Conservation (phyloP, 129 eudicot species). For the Helianthus tuberosus region DNA sequence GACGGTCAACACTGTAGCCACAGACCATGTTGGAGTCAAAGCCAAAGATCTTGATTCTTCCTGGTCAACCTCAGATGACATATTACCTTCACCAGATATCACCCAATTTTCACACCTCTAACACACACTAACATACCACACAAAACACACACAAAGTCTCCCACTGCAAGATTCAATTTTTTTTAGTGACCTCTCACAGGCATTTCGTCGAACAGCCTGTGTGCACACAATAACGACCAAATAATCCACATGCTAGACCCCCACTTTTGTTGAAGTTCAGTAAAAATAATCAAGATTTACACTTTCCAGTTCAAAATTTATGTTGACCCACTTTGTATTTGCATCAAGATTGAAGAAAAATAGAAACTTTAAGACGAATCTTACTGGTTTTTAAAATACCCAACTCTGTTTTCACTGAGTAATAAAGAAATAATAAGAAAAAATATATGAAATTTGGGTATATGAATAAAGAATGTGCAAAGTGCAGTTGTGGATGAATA, state of each 20-base stretch:
- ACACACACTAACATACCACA: neutral
- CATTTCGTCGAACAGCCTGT: conserved; percentile 30
- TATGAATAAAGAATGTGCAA: conserved; percentile 23
- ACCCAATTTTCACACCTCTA: conserved; percentile 15
- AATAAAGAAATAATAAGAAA: neutral
- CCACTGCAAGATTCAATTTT: conserved; percentile 15
- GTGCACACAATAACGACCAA: conserved; percentile 10
- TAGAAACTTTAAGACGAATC: conserved; percentile 3
- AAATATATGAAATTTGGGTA: conserved; percentile 9
- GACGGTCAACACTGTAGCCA: conserved; percentile 87
- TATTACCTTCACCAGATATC: conserved; percentile 10
- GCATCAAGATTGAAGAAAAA: conserved; percentile 26
- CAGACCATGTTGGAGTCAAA: conserved; percentile 99
- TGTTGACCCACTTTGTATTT: conserved; percentile 16
- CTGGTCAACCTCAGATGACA: conserved; percentile 39
- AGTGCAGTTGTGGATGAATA: conserved; percentile 15
- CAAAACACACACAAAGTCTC: conserved; percentile 18
- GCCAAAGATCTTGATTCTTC: conserved; percentile 89
- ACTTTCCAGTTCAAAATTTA: conserved; percentile 23
- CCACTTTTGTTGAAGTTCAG: conserved; percentile 16
- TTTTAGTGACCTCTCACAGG: conserved; percentile 13
- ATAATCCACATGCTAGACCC: conserved; percentile 13
- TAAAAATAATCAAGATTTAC: conserved; percentile 16
- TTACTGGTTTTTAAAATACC: conserved; percentile 43
- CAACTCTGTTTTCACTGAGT: conserved; percentile 19